Conservation (phyloP, 1,139 yeast genomes). For the Geotrichum bryndzae region DNA sequence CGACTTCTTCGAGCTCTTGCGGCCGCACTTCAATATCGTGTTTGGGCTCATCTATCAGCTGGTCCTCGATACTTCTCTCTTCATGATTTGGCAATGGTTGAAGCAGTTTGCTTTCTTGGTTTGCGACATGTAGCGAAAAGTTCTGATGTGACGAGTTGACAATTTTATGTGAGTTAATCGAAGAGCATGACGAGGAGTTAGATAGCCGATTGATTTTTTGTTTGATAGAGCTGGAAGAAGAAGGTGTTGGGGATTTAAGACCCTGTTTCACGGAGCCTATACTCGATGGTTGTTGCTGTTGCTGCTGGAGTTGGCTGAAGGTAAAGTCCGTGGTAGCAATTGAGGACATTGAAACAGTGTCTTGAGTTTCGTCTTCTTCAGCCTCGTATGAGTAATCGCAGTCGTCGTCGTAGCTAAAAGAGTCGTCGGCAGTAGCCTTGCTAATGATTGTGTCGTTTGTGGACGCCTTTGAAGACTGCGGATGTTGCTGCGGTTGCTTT, state of each 20-base stretch:
- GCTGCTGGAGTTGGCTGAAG: background rate
- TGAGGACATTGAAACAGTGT: background rate
- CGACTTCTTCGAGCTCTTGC: background rate
- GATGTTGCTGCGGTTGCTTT: background rate
- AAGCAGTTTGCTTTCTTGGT: background rate
- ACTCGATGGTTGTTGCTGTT: background rate
- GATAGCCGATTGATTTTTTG: background rate
- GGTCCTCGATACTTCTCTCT: background rate
- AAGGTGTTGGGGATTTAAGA: background rate
- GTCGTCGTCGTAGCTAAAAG: background rate
- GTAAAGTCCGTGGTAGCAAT: background rate
- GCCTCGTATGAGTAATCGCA: background rate
- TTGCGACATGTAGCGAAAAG: constrained; percentile 5
- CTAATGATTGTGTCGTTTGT: background rate
- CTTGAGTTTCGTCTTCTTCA: background rate
- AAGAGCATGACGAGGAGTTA: constrained; percentile 5
- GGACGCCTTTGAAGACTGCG: background rate
- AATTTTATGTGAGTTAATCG: constrained; percentile 6
- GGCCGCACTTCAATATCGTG: background rate
- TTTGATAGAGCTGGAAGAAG: background rate
- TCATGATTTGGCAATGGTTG: background rate
- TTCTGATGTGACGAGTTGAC: constrained; percentile 5
- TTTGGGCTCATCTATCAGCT: background rate
- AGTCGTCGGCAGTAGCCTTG: background rate
- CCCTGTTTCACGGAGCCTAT: background rate